These are phyloP conservation scores for Chlorella sp. DNA, from an alignment of 139 green algal genomes.

Conservation along the genomic window DNA sequence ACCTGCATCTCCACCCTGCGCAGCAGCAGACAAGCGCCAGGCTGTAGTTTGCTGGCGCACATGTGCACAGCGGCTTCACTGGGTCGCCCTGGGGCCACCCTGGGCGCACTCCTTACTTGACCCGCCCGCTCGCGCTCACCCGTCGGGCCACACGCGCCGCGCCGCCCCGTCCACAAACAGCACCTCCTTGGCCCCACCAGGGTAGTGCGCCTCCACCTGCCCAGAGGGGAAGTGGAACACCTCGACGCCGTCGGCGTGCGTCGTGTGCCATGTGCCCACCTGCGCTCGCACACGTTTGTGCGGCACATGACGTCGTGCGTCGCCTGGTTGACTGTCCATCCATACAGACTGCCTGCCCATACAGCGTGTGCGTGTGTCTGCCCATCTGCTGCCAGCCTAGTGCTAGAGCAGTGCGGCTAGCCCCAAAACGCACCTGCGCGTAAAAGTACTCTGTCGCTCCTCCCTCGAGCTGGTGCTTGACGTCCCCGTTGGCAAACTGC, in stretches of 20 bases:
- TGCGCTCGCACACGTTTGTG: conserved; percentile 17
- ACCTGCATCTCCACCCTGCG: too few relatives aligned
- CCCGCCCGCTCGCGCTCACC: too few relatives aligned
- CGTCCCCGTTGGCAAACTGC: conserved; percentile 81
- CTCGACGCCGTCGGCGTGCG: conserved; percentile 57
- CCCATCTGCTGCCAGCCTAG: background rate
- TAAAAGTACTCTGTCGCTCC: conserved; percentile 82
- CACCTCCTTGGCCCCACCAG: conserved; percentile 64
- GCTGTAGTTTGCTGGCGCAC: too few relatives aligned
- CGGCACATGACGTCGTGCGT: background rate
- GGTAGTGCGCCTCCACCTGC: conserved; percentile 58
- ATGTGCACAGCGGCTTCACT: too few relatives aligned
- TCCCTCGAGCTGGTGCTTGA: conserved; percentile 49
- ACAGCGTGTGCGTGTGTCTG: background rate
- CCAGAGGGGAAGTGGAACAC: conserved; percentile 83
- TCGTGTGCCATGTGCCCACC: conserved; percentile 59
- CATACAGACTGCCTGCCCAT: too few relatives aligned
- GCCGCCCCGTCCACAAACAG: conserved; percentile 55
- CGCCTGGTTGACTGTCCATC: background rate
- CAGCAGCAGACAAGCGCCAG: too few relatives aligned
- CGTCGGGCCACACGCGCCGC: conserved; percentile 6
- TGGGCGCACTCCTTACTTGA: too few relatives aligned
- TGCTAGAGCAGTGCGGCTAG: too few relatives aligned
- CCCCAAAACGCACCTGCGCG: conserved; percentile 49
- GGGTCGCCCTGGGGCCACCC: too few relatives aligned